phyloP scores from a whole-genome alignment of 306 rosid species.

The Notholithocarpus densiflorus region DNA sequence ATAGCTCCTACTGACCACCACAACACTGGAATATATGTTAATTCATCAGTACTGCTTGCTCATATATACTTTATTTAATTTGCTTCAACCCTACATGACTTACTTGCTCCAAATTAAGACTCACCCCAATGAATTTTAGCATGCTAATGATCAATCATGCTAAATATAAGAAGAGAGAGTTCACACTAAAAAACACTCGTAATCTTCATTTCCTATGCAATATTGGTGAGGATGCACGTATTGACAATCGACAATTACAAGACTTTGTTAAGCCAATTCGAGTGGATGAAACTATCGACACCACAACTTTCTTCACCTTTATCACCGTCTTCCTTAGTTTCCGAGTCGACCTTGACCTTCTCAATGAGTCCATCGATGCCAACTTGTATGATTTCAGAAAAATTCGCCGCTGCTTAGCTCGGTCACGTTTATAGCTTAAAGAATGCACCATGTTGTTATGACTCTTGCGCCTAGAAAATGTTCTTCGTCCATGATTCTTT shows the following conservation, averaged over 20 bases:
- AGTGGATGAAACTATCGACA: conserved; percentile 33
- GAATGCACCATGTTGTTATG: conserved; percentile 24
- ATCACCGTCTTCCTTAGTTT: conserved; percentile 36
- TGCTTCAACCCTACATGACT: too few relatives aligned
- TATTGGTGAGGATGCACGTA: conserved; percentile 25
- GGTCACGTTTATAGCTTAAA: conserved; percentile 39
- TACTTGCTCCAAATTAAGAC: too few relatives aligned
- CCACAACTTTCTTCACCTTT: conserved; percentile 48
- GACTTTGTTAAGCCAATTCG: conserved; percentile 36
- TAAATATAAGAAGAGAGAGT: too few relatives aligned
- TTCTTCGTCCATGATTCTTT: not conserved
- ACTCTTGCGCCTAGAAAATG: too few relatives aligned
- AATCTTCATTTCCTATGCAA: conserved; percentile 15
- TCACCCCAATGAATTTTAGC: not conserved
- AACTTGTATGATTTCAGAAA: conserved; percentile 56
- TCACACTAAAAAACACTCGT: too few relatives aligned
- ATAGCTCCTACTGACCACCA: not conserved
- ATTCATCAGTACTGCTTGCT: too few relatives aligned
- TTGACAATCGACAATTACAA: conserved; percentile 33
- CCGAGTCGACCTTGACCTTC: conserved; percentile 12
- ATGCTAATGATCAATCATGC: conserved; percentile 4
- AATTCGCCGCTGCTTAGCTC: conserved; percentile 58
- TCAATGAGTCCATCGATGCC: conserved; percentile 25
- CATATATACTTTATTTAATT: too few relatives aligned
- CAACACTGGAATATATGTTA: not conserved